Evolutionary conservation across 1,284 basidiomycete species (phyloP), one percentile per base, ranked within the genome.

Genomic region (Trichosporon ovoides): DNA sequence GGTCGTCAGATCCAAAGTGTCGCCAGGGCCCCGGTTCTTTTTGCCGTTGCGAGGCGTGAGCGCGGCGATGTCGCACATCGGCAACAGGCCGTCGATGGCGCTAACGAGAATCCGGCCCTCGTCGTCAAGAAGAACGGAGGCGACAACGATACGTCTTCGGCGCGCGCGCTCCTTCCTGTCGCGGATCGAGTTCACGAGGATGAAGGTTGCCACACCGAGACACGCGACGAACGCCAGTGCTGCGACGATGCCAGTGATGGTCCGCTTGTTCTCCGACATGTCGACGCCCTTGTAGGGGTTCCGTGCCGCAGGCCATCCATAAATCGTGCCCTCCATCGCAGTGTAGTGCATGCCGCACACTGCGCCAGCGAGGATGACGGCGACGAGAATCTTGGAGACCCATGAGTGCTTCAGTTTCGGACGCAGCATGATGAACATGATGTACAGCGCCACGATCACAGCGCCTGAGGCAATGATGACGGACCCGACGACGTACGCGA

Each of bases 391-490:
- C 53, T 78, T 79, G 58, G 77, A 76, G 36, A 70, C 54, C 74
- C 75, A 77, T 7, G 71, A 75, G 59, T 80, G 79, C 64, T 78
- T 72, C 58, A 80, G 72, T 62, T 80, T 79, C 2, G 78, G 79
- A 20, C 78, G 73, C 38, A 80, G 72, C 66, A 79, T 76, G 68
- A 80, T 74, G 66, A 80, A 80, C 71, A 80, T 76, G 67, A 79
- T 77, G 65, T 78, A 80, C 1, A 80, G 74, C 4, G 74, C 79
- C 33, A 75, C 66, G 53, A 75, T 67, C 19, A 80, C 77, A 12
- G 78, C 77, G 13, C 68, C 66, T 51, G 72, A 77, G 24, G 79
- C 78, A 52, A 80, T 79, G 52, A 80, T 59, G 52, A 80, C 73
- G 4, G 77, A 78, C 3, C 74, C 72, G 28, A 80, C 66, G 24